These are phyloP conservation scores for Kwoniella mangroviensis DNA, from an alignment of 768 basidiomycete species.

Conservation along the genomic window DNA sequence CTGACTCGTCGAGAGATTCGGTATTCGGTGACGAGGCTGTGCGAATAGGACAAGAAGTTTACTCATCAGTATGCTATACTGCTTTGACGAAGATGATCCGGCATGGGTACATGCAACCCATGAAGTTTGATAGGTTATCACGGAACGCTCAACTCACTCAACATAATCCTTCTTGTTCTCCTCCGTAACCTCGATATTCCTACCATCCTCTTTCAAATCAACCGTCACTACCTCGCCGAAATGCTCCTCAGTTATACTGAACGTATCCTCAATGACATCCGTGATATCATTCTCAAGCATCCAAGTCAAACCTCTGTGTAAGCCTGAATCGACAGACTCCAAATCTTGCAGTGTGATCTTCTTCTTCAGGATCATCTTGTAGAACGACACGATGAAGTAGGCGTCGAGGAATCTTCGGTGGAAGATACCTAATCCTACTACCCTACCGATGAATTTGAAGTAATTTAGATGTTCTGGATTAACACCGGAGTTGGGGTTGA, in stretches of 20 bases:
- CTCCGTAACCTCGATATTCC: constrained; percentile 83
- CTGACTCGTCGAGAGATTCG: constrained; percentile 96
- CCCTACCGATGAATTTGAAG: constrained; percentile 99
- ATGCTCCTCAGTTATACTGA: constrained; percentile 94
- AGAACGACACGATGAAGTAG: constrained; percentile 99
- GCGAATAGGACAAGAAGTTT: background rate
- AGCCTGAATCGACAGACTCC: constrained; percentile 93
- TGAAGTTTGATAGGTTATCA: too few species aligned
- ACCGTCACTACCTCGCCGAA: constrained; percentile 98
- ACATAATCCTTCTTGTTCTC: constrained; percentile 99
- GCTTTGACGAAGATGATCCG: too few species aligned
- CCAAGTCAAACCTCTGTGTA: constrained; percentile 95
- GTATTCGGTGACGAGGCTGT: constrained; percentile 80
- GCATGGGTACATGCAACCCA: too few species aligned
- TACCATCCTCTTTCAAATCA: constrained; percentile 88
- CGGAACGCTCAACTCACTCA: constrained; percentile 61
- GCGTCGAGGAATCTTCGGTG: constrained; percentile 98
- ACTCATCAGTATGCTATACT: too few species aligned
- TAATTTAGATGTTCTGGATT: constrained; percentile 99
- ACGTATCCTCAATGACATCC: constrained; percentile 96
- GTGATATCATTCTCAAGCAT: constrained; percentile 99
- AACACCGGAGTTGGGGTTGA: constrained; percentile 96
- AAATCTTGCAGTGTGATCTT: constrained; percentile 91
- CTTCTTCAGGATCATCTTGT: constrained; percentile 99
- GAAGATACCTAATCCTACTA: constrained; percentile 95